A percentile compares a stretch with the other conserved stretches of the same genome.
Evolutionary conservation across 2,329 filamentous ascomycete species (phyloP).

Genomic region (Chalaropsis thielavioides): DNA sequence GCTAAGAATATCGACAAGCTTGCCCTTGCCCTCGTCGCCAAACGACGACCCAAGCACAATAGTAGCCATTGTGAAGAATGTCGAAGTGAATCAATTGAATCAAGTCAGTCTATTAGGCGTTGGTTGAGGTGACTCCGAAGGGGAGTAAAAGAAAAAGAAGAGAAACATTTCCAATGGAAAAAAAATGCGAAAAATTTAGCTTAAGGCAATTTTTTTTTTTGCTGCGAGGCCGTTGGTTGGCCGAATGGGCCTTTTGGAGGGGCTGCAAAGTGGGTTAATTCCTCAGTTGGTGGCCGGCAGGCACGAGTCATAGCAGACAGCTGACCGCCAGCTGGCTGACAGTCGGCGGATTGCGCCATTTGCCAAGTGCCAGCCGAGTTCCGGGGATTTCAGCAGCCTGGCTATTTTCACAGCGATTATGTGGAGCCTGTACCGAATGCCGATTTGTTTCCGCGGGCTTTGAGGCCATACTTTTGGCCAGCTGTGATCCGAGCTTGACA

Average conservation of each 20-base stretch:
- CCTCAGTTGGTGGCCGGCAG: not conserved
- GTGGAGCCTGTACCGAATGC: not conserved
- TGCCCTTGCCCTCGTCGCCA: slow-evolving; percentile 18
- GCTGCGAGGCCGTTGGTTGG: not conserved
- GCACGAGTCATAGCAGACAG: not conserved
- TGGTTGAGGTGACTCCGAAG: slow-evolving; percentile 17
- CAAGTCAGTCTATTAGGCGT: slow-evolving; percentile 16
- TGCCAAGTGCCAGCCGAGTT: not conserved
- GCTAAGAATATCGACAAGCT: slow-evolving; percentile 17
- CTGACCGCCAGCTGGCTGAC: not conserved
- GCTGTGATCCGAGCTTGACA: not conserved
- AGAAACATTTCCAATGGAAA: slow-evolving; percentile 7
- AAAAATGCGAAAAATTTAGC: slow-evolving; percentile 10
- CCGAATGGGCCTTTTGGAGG: not conserved
- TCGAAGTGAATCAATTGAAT: slow-evolving; percentile 15
- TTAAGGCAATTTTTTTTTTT: slow-evolving; percentile 10
- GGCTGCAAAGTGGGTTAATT: not conserved
- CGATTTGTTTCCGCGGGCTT: slow-evolving; percentile 1
- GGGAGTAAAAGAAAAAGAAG: slow-evolving; percentile 18
- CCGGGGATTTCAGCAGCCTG: not conserved
- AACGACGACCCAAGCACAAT: slow-evolving; percentile 18
- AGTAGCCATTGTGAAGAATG: slow-evolving; percentile 18
- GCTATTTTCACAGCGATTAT: not conserved
- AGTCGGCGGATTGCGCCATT: not conserved
- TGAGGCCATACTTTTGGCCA: not conserved